Base-by-base conservation (phyloP, 2,329 filamentous ascomycete species). In the Coniochaeta sp. region DNA sequence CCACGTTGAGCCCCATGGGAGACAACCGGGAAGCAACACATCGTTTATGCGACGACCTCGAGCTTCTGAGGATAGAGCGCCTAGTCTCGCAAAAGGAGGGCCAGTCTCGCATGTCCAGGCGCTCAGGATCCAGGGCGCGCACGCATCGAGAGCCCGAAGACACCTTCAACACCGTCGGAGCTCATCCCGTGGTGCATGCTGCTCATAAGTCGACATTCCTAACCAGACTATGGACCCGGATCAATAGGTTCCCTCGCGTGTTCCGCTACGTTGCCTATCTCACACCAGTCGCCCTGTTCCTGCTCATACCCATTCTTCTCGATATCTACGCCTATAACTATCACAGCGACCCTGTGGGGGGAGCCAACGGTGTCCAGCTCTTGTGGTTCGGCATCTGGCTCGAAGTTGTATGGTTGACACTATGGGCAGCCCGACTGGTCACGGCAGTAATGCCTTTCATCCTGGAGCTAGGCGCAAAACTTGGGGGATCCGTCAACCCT, bases 361-460 rank as follows among this genome's bases (percentile, higher is more conserved):
- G 81, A 1, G 82, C 89, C 2, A 91, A 91, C 0, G 91, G 89
- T 22, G 91, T 96, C 0, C 70, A 85, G 63, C 77, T 97, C 52
- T 77, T 91, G 62, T 98, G 93, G 93, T 97, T 98, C 70, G 90
- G 90, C 32, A 91, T 97, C 63, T 98, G 93, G 93, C 81, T 97
- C 19, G 90, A 96, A 73, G 91, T 96, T 47, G 82, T 97, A 28
- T 98, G 93, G 93, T 80, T 93, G 63, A 91, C 91, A 0, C 79
- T 97, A 0, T 98, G 93, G 93, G 88, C 89, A 22, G 89, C 81
- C 1, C 78, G 82, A 14, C 82, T 85, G 69, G 65, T 79, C 47
- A 82, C 80, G 3, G 77, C 79, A 28, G 69, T 82, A 38, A 73
- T 85, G 64, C 82, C 82, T 0, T 73, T 70, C 28, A 59, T 77